Percentiles rank a stretch among this genome's conserved stretches.
Evolutionary conservation across 1,139 yeast species (phyloP).

Genomic region (Eremothecium sinecaudum): DNA sequence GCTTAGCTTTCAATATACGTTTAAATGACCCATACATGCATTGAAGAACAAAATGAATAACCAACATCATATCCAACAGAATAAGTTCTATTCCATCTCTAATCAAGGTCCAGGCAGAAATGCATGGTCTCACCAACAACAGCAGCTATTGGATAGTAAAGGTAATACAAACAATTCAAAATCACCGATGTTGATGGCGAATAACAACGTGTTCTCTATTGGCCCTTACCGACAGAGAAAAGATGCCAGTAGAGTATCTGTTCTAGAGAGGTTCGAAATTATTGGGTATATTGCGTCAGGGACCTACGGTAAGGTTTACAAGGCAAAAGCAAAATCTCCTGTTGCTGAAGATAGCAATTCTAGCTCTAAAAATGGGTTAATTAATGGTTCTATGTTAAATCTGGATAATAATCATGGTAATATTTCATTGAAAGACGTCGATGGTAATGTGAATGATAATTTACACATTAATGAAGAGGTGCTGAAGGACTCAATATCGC

Average conservation of each 20-base stretch:
- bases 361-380: conserved; percentile 5
- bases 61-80: conserved; percentile 7
- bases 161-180: conserved; percentile 16
- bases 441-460: conserved; percentile 1
- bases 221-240: conserved; percentile 68
- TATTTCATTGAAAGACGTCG: conserved; percentile 10
- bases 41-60: conserved; percentile 4
- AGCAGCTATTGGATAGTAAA: conserved; percentile 8
- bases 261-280: conserved; percentile 72
- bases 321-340: conserved; percentile 50
- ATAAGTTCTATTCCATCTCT: conserved; percentile 1
- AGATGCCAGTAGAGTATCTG: conserved; percentile 60
- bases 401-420: conserved; percentile 8
- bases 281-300: conserved; percentile 98
- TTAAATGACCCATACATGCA: too few species aligned
- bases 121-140: conserved; percentile 10
- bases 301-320: conserved; percentile 93
- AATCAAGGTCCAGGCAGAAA: conserved; percentile 3
- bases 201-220: conserved; percentile 56
- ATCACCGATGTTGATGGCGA: conserved; percentile 49
- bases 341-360: conserved; percentile 6
- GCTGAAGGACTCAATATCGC: conserved; percentile 1
- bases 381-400: background rate
- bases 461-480: conserved; percentile 3
- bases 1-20: too few species aligned